A percentile compares a stretch with the other conserved stretches of the same genome.
Evolutionary conservation across 73 alveolate genomes (phyloP).

Genomic region (Breviolum minutum): DNA sequence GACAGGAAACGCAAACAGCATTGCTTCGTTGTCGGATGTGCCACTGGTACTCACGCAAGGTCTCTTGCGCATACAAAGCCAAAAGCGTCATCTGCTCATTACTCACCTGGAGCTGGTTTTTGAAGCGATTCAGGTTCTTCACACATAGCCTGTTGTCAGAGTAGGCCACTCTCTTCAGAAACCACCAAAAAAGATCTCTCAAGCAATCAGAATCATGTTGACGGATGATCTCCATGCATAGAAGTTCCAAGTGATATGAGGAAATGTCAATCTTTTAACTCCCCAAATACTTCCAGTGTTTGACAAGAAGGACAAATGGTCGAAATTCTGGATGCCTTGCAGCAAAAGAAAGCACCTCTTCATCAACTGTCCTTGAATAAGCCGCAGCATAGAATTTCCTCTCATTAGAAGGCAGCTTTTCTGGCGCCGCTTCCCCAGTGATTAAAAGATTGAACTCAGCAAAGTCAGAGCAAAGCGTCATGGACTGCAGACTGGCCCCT

Average conservation of each 20-base stretch:
- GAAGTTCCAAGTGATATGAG: conserved; percentile 17
- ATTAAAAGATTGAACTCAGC: background rate
- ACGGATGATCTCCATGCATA: background rate
- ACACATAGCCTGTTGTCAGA: background rate
- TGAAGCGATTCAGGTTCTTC: background rate
- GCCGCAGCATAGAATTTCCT: background rate
- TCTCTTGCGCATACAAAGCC: background rate
- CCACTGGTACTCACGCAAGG: background rate
- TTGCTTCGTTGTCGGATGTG: background rate
- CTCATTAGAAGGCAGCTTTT: background rate
- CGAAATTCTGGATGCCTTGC: background rate
- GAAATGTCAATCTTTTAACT: background rate
- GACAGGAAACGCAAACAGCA: background rate
- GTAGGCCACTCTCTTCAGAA: background rate
- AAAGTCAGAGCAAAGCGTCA: background rate
- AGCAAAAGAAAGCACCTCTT: background rate
- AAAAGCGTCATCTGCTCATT: background rate
- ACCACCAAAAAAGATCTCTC: background rate
- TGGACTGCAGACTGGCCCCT: background rate
- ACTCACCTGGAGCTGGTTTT: background rate
- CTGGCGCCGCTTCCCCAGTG: background rate
- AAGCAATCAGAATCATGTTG: background rate
- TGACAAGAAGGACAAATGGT: background rate
- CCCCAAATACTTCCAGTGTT: background rate
- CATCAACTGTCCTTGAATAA: background rate